Conservation (phyloP, 306 rosid genomes). For the Elaeagnus macrophylla region DNA sequence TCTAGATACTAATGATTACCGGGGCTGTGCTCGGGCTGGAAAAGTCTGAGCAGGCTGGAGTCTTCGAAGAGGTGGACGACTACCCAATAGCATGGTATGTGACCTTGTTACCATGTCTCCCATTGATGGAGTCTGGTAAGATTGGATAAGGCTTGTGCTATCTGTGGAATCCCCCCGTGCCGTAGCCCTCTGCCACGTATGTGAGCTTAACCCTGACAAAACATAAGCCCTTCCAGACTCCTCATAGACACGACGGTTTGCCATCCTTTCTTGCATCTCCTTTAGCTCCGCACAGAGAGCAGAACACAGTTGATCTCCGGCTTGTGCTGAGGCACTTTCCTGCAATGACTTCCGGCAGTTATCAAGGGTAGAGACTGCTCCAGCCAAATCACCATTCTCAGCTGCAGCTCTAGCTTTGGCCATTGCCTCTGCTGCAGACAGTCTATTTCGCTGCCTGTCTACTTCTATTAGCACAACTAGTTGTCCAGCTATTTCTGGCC, state of each 20-base stretch:
- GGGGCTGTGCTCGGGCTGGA: conserved; percentile 26
- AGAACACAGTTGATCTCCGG: conserved; percentile 52
- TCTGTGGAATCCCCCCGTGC: conserved; percentile 86
- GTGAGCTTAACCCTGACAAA: conserved; percentile 82
- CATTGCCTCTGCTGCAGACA: conserved; percentile 64
- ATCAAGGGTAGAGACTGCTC: conserved; percentile 63
- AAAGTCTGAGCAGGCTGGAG: conserved; percentile 40
- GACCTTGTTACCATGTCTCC: conserved; percentile 79
- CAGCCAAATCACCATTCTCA: conserved; percentile 54
- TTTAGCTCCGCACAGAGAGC: conserved; percentile 65
- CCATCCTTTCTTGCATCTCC: conserved; percentile 96
- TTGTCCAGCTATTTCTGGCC: conserved; percentile 46
- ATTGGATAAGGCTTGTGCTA: conserved; percentile 50
- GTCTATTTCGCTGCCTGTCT: conserved; percentile 72
- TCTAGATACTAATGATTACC: conserved; percentile 3
- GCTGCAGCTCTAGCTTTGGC: conserved; percentile 66
- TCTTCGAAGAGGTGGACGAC: conserved; percentile 29
- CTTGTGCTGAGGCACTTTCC: conserved; percentile 49
- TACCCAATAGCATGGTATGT: conserved; percentile 46
- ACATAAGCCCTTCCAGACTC: conserved; percentile 86
- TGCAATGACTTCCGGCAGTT: conserved; percentile 40
- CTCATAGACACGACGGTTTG: conserved; percentile 60
- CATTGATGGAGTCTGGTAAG: conserved; percentile 86
- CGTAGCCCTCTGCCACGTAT: conserved; percentile 91
- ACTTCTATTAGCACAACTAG: conserved; percentile 56